Evolutionary conservation across 768 basidiomycete species (phyloP), one percentile per base, ranked within the genome.

Genomic region (Lanmaoa pseudosensibilis): DNA sequence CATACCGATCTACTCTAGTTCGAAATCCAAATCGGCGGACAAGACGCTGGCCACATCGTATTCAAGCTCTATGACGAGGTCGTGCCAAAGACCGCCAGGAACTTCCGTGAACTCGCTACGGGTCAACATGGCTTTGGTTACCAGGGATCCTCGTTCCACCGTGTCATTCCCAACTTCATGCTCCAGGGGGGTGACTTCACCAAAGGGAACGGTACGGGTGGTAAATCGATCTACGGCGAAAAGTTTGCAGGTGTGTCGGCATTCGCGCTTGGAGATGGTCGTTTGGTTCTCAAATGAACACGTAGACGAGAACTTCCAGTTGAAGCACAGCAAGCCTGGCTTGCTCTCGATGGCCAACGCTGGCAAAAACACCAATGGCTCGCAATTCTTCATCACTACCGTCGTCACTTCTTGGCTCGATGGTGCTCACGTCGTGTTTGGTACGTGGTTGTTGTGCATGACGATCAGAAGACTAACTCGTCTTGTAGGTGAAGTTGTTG

Each of bases 101-200:
- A 98, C 79, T 98, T 98, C 81, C 88, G 95, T 51, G 90, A 92
- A 73, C 82, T 97, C 46, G 86, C 86, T 53, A 92, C 90, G 13
- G 88, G 90, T 44, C 64, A 82, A 68, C 65, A 88, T 51, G 90
- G 89, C 5, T 91, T 74, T 55, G 88, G 92, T 45, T 98, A 95
- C 76, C 46, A 71, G 48, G 86, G 84, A 15, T 77, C 77, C 21
- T 23, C 38, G 0, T 94, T 94, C 83, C 92, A 94, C 73, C 88
- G 92, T 60, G 75, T 94, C 66, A 92, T 94, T 68, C 88, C 88
- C 61, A 47, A 80, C 40, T 94, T 93, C 75, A 93, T 93, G 90
- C 79, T 92, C 55, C 93, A 95, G 72, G 93, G 92, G 25, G 94
- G 94, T 54, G 92, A 94, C 70, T 96, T 96, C 72, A 88, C 86